These are phyloP conservation scores for Chiua virens DNA, from an alignment of 768 basidiomycete species.

Conservation along the genomic window DNA sequence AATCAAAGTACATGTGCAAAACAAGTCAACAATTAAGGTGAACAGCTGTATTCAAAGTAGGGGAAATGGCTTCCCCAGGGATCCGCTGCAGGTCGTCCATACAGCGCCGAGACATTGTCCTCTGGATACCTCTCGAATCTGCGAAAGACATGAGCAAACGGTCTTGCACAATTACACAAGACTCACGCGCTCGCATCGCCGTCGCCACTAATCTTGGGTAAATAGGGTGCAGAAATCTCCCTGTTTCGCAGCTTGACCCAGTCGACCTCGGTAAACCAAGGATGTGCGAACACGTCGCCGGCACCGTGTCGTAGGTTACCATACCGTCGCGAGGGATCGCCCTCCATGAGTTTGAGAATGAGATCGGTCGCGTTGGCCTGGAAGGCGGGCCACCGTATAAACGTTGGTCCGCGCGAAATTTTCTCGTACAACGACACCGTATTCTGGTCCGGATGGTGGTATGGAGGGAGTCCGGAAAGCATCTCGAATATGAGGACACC, in stretches of 20 bases:
- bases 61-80: slow-evolving; percentile 70
- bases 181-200: slow-evolving; percentile 94
- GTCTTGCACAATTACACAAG: background rate
- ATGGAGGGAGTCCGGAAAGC: slow-evolving; percentile 94
- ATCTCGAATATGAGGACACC: slow-evolving; percentile 98
- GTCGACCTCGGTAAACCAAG: slow-evolving; percentile 93
- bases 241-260: slow-evolving; percentile 79
- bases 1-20: slow-evolving; percentile 7
- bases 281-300: slow-evolving; percentile 88
- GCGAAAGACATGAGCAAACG: background rate
- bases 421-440: slow-evolving; percentile 90
- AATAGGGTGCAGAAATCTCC: slow-evolving; percentile 93
- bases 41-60: slow-evolving; percentile 64
- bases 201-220: slow-evolving; percentile 88
- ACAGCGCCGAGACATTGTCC: slow-evolving; percentile 59
- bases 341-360: slow-evolving; percentile 87
- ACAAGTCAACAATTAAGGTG: slow-evolving; percentile 38
- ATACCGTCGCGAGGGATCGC: slow-evolving; percentile 83
- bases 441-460: slow-evolving; percentile 83
- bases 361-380: slow-evolving; percentile 81
- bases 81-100: slow-evolving; percentile 60
- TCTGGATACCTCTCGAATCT: slow-evolving; percentile 83
- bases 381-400: slow-evolving; percentile 78
- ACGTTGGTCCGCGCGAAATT: slow-evolving; percentile 73
- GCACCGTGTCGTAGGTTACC: slow-evolving; percentile 89